Evolutionary conservation across 2,329 filamentous ascomycete genomes (phyloP).

Genomic region (Microdochium paspali): DNA sequence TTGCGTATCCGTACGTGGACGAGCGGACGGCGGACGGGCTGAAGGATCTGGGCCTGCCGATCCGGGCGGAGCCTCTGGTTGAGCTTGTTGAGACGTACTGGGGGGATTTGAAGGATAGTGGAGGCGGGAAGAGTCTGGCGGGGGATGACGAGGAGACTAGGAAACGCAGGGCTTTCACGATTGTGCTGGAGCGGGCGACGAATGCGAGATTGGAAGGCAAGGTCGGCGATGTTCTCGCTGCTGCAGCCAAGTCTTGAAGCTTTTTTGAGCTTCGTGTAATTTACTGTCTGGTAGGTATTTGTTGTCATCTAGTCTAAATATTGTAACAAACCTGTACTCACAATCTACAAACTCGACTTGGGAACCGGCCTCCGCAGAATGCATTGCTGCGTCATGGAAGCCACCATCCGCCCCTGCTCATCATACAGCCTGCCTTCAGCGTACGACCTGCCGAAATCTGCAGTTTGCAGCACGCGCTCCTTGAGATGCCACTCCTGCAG

Average conservation of each 20-base stretch:
- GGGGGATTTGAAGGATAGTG: not conserved
- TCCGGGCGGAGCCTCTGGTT: not conserved
- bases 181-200: not conserved
- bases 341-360: not conserved
- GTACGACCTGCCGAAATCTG: constrained; percentile 30
- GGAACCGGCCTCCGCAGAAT: constrained; percentile 17
- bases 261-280: too few relatives aligned
- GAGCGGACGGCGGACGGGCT: constrained; percentile 1
- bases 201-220: not conserved
- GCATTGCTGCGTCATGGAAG: constrained; percentile 37
- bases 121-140: not conserved
- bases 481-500: constrained; percentile 31
- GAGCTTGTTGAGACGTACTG: not conserved
- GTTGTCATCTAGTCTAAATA: not conserved
- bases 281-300: not conserved
- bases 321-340: not conserved
- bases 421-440: constrained; percentile 34
- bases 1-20: not conserved
- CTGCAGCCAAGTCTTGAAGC: not conserved
- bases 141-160: not conserved
- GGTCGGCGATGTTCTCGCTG: not conserved
- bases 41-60: not conserved
- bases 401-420: constrained; percentile 30
- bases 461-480: constrained; percentile 27
- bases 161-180: not conserved